A percentile compares a stretch with the other conserved stretches of the same genome.
phyloP scores from a whole-genome alignment of 1,284 basidiomycete genomes.

The Boletus sp. region DNA sequence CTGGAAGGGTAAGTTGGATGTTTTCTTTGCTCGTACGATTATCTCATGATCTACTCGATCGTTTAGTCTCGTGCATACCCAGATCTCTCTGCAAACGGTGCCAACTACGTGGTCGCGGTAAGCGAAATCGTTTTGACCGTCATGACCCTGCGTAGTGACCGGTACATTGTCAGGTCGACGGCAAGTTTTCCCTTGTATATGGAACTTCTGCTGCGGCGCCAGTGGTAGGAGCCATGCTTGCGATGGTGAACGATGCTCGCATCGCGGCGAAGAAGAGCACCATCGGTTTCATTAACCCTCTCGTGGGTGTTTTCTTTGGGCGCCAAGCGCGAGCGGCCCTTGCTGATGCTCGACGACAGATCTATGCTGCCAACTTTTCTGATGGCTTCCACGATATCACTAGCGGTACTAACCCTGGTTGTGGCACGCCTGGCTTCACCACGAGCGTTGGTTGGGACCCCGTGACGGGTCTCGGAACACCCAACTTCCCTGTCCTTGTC shows the following conservation, averaged over 20 bases:
- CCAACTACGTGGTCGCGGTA: constrained; percentile 40
- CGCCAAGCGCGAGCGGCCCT: not conserved
- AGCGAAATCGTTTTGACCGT: not conserved
- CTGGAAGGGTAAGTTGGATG: constrained; percentile 36
- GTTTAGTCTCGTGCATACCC: constrained; percentile 41
- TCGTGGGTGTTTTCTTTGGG: constrained; percentile 18
- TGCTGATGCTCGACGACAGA: constrained; percentile 16
- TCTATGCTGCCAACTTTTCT: constrained; percentile 25
- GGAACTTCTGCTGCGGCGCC: constrained; percentile 44
- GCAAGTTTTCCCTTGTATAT: constrained; percentile 33
- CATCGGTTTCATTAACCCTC: constrained; percentile 41
- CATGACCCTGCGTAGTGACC: not conserved
- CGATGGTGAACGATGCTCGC: constrained; percentile 48
- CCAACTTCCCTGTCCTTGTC: constrained; percentile 28
- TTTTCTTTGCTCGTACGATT: not conserved
- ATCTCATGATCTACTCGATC: not conserved
- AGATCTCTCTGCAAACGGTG: constrained; percentile 40
- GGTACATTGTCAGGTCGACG: constrained; percentile 27
- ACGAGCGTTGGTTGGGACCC: constrained; percentile 40
- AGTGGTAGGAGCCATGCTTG: constrained; percentile 41
- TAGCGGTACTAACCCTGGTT: constrained; percentile 42
- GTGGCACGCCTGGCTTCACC: constrained; percentile 37
- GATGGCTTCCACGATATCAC: constrained; percentile 43
- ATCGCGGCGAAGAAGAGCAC: constrained; percentile 35
- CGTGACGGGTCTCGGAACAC: constrained; percentile 38